Base-by-base conservation (phyloP, 139 green algal genomes). In the Penium margaritaceum region DNA sequence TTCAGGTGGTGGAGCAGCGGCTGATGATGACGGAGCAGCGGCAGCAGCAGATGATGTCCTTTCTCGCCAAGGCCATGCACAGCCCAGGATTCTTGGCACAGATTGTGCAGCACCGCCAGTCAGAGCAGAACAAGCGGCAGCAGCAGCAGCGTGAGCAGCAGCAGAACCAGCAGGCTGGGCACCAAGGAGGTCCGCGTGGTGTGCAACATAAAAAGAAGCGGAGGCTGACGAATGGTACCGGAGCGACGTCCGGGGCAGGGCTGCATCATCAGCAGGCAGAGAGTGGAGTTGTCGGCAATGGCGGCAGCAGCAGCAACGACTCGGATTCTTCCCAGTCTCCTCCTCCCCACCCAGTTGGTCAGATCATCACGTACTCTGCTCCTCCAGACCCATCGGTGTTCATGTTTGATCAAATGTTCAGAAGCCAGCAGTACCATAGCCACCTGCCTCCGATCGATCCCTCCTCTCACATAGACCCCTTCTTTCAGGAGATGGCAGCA, bases 31-130 rank as follows among this genome's bases (percentile, higher is more conserved):
- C 35, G 12, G 67, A 81, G 33, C 44, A 77, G 74, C 63, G 74
- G 66, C 74, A 81, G 55, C 44, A 77, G 55, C 74, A 81, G 37
- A 81, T 81, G 74, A 71, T 81, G 65, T 33, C 55, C n/a, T 81
- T 81, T 54, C 67, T 81, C 35, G 55, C 67, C 24, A 81, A 81
- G 39, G 74, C 74, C 27, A 44, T 81, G 44, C 67, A 76, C 67
- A 77, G 70, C 57, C 74, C 74, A 6, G 44, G 33, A 12, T 66
- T 81, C 46, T 34, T 81, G 19, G 66, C 66, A 24, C 60, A 77
- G 37, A 54, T 81, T 32, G 29, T 77, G 60, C 55, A 71, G 30
- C 54, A 77, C 27, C n/a, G n/a, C n/a, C 29, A 58, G 27, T 12
- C 41, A 21, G 64, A 29, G 27, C 38, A 51, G 33, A 14, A 19